phyloP scores from a whole-genome alignment of 2,329 filamentous ascomycete genomes.

The Pseudovirgaria hyperparasitica region DNA sequence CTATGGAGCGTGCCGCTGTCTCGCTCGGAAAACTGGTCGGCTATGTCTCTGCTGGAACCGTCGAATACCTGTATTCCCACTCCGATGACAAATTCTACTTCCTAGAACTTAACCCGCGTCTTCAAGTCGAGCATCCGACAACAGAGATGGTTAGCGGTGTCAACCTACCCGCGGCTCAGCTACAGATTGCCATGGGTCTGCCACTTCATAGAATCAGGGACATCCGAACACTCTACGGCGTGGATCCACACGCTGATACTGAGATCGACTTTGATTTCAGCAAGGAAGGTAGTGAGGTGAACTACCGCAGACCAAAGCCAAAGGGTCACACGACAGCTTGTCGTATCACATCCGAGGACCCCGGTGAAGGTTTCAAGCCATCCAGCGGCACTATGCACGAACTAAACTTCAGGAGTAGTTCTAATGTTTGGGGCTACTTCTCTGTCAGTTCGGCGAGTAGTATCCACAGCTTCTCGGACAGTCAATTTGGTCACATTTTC shows the following conservation, averaged over 20 bases:
- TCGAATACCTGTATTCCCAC: slow-evolving; percentile 98
- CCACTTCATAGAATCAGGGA: slow-evolving; percentile 91
- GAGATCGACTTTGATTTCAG: slow-evolving; percentile 97
- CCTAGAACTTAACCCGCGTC: slow-evolving; percentile 93
- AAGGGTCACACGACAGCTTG: slow-evolving; percentile 97
- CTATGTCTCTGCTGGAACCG: slow-evolving; percentile 96
- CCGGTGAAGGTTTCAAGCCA: slow-evolving; percentile 98
- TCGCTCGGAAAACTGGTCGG: slow-evolving; percentile 87
- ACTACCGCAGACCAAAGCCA: slow-evolving; percentile 78
- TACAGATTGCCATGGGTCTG: slow-evolving; percentile 98
- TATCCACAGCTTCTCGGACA: slow-evolving; percentile 98
- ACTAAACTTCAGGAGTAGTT: slow-evolving; percentile 95
- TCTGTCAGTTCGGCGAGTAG: slow-evolving; percentile 92
- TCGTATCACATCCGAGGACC: slow-evolving; percentile 97
- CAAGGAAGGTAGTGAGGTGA: slow-evolving; percentile 66
- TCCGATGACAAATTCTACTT: slow-evolving; percentile 99
- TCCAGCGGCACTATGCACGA: slow-evolving; percentile 99
- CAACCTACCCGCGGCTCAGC: slow-evolving; percentile 90
- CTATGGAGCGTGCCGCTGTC: slow-evolving; percentile 94
- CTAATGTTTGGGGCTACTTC: slow-evolving; percentile 99
- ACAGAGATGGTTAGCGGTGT: slow-evolving; percentile 99
- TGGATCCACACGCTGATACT: slow-evolving; percentile 73
- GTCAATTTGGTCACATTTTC: slow-evolving; percentile 98
- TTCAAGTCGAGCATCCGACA: slow-evolving; percentile 98
- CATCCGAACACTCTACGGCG: slow-evolving; percentile 90